Base-by-base conservation (phyloP, 768 basidiomycete species). In the Leccinum incarnatum region DNA sequence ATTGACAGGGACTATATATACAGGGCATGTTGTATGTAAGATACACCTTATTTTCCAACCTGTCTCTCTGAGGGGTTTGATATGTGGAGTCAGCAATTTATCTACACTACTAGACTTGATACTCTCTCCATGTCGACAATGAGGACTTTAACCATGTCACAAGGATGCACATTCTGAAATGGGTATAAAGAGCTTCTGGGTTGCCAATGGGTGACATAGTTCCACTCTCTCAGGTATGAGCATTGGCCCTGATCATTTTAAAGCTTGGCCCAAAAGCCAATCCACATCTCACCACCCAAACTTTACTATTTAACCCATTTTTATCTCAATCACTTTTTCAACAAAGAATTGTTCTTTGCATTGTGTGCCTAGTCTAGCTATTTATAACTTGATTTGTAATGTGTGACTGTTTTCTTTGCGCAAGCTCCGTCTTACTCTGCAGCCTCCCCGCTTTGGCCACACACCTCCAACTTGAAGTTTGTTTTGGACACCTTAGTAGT, bases 301-400 rank as follows among this genome's bases (percentile, higher is more conserved):
- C 64, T 29, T 68, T 46, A 61, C 9, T 69, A 53, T 40, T 53
- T 61, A 32, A 23, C 57, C 0, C 59, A 69, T 29, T 72, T 69
- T 46, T 69, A 62, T 14, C 49, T 76, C 53, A 72, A 76, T 51
- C 69, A 67, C 36, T 75, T 73, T 54, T 71, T 69, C 36, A 19
- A 67, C 42, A 76, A 75, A 53, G 71, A 75, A 3, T 25, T 65
- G 19, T 66, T 46, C 19, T 61, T 54, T 23, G 45, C 45, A 4
- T 21, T 53, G 14, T 17, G 5, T 34, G n/a, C 11, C 30, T 32
- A 32, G 30, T 32, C 11, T 32, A 32, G 30, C 30, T 32, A 32
- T 32, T 32, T 32, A 32, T 32, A 32, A 4, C 19, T 14, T 40
- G 37, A 40, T 40, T 40, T 40, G 12, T 17, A 40, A 40, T 40